Evolutionary conservation across 1,284 basidiomycete species (phyloP).

Genomic region (Leccinum solheimii): DNA sequence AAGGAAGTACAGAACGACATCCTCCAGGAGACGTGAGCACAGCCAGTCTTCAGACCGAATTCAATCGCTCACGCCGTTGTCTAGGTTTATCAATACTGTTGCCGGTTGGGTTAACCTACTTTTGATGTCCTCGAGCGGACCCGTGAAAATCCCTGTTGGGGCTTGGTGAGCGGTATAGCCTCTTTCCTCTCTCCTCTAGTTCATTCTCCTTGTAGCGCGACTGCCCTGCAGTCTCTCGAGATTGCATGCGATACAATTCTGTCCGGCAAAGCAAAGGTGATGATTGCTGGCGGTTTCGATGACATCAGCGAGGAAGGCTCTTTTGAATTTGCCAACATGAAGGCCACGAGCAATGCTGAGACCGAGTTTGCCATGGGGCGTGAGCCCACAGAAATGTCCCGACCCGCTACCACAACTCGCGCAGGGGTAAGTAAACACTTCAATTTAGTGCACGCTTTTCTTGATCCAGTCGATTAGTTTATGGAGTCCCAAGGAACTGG

Average conservation of each 20-base stretch:
- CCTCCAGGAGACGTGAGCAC: slow-evolving; percentile 88
- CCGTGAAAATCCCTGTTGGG: slow-evolving; percentile 98
- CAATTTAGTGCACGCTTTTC: slow-evolving; percentile 5
- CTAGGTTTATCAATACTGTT: slow-evolving; percentile 94
- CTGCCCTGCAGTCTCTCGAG: slow-evolving; percentile 95
- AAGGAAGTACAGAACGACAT: slow-evolving; percentile 98
- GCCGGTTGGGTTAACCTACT: slow-evolving; percentile 98
- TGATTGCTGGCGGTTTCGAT: slow-evolving; percentile 98
- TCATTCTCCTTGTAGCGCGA: slow-evolving; percentile 62
- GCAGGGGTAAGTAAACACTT: slow-evolving; percentile 63
- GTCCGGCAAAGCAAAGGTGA: slow-evolving; percentile 96
- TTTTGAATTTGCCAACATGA: slow-evolving; percentile 99
- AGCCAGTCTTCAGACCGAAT: slow-evolving; percentile 2
- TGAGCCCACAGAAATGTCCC: slow-evolving; percentile 98
- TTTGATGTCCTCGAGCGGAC: slow-evolving; percentile 91
- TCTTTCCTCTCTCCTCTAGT: neutral
- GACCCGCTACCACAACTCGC: slow-evolving; percentile 94
- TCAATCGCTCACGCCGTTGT: slow-evolving; percentile 19
- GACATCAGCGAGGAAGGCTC: slow-evolving; percentile 98
- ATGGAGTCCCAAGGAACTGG: slow-evolving; percentile 98
- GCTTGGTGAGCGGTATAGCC: slow-evolving; percentile 69
- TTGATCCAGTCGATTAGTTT: slow-evolving; percentile 52
- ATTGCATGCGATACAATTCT: slow-evolving; percentile 97
- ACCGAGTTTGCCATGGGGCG: slow-evolving; percentile 98
- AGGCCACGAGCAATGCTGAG: slow-evolving; percentile 96